Percentiles rank a stretch among this genome's conserved stretches.
phyloP scores from a whole-genome alignment of 2,329 filamentous ascomycete genomes.

The Cordyceps sp. region DNA sequence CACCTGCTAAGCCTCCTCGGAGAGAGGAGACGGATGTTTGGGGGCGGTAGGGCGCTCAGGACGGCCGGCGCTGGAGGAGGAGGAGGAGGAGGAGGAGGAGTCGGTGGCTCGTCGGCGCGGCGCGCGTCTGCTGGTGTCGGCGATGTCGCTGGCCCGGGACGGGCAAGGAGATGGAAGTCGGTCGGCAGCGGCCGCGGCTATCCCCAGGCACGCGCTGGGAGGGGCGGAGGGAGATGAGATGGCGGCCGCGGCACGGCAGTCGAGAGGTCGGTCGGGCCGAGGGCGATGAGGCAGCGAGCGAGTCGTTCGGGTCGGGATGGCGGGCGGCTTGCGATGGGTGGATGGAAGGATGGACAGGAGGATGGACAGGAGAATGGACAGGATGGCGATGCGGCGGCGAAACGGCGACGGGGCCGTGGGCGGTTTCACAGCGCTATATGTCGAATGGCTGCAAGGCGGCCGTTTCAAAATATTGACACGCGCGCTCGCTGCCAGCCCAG shows the following conservation, averaged over 20 bases:
- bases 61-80: neutral
- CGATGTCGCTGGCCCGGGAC: neutral
- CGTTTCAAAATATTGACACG: conserved; percentile 1
- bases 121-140: too few relatives aligned
- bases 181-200: neutral
- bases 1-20: neutral
- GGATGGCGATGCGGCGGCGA: neutral
- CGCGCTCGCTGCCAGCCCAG: too few relatives aligned
- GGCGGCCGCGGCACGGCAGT: too few relatives aligned
- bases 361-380: too few relatives aligned
- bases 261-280: too few relatives aligned
- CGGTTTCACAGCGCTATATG: neutral
- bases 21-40: too few relatives aligned
- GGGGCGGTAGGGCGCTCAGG: neutral
- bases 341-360: too few relatives aligned
- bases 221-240: too few relatives aligned
- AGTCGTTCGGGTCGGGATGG: too few relatives aligned
- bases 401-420: neutral
- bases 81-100: neutral
- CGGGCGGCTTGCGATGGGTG: too few relatives aligned
- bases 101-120: neutral
- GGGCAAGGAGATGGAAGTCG: neutral
- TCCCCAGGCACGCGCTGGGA: too few relatives aligned
- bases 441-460: neutral
- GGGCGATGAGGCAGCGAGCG: too few relatives aligned